phyloP scores from a whole-genome alignment of 2,329 filamentous ascomycete genomes.

The Exophiala oligosperma region DNA sequence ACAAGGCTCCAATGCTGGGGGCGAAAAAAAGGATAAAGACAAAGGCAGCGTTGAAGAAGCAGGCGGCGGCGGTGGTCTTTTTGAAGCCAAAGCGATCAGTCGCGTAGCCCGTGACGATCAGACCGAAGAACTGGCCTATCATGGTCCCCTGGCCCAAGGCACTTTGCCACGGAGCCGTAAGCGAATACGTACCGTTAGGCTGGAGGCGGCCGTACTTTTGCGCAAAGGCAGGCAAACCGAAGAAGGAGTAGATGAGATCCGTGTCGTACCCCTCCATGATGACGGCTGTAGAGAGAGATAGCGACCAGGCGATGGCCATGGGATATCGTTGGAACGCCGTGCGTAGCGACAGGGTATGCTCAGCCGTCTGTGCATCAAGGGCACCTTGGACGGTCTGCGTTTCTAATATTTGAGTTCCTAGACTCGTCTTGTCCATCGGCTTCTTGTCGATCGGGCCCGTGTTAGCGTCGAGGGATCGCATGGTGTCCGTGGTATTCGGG shows the following conservation, averaged over 20 bases:
- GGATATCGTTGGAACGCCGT: constrained; percentile 56
- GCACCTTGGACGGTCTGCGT: too few relatives aligned
- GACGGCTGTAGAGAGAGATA: constrained; percentile 84
- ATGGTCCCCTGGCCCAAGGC: constrained; percentile 57
- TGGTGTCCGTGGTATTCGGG: too few relatives aligned
- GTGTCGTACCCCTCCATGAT: constrained; percentile 71
- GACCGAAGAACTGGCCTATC: constrained; percentile 65
- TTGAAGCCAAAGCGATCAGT: constrained; percentile 65
- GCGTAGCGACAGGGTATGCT: too few relatives aligned
- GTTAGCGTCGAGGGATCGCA: too few relatives aligned
- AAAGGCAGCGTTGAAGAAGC: background rate
- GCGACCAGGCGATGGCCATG: constrained; percentile 78
- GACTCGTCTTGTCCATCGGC: too few relatives aligned
- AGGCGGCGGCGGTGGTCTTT: background rate
- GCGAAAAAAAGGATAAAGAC: constrained; percentile 53
- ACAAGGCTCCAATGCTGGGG: constrained; percentile 42
- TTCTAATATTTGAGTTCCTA: too few relatives aligned
- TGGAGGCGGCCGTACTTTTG: constrained; percentile 44
- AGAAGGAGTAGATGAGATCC: constrained; percentile 57
- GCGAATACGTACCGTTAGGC: constrained; percentile 27
- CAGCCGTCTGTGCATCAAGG: too few relatives aligned
- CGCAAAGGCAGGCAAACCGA: constrained; percentile 20
- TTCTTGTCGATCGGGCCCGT: too few relatives aligned
- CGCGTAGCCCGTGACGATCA: constrained; percentile 64
- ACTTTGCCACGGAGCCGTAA: constrained; percentile 58